These are phyloP conservation scores for Chromosphaera perkinsii DNA, from an alignment of 208 protist species.

Conservation along the genomic window DNA sequence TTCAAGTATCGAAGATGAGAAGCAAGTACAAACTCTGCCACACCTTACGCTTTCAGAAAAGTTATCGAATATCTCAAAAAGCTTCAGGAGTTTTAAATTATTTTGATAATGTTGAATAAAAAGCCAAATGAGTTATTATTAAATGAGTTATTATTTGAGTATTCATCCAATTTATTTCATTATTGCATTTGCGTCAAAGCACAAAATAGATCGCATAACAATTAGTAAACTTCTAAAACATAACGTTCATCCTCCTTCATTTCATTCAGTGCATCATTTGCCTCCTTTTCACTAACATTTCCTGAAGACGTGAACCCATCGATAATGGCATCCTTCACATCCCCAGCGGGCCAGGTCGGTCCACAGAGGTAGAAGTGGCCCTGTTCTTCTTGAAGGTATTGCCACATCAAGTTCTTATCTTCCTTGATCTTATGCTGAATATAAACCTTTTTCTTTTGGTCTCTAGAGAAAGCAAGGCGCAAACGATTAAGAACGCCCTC, in stretches of 20 bases:
- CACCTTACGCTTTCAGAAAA: too few relatives aligned
- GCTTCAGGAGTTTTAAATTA: too few relatives aligned
- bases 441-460: conserved; percentile 30
- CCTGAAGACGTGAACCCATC: conserved; percentile 12
- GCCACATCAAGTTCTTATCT: conserved; percentile 11
- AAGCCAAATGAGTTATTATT: too few relatives aligned
- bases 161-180: too few relatives aligned
- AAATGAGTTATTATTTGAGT: too few relatives aligned
- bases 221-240: conserved; percentile 47
- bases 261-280: conserved; percentile 19
- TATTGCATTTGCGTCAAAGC: too few relatives aligned
- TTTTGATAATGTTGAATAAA: too few relatives aligned
- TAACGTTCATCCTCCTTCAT: conserved; percentile 42
- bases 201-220: too few relatives aligned
- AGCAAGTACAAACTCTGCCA: too few relatives aligned
- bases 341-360: conserved; percentile 38
- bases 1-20: too few relatives aligned
- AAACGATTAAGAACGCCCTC: conserved; percentile 24
- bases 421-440: conserved; percentile 44
- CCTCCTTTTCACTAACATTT: neutral
- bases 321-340: conserved; percentile 32
- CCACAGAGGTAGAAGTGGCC: conserved; percentile 47
- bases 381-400: conserved; percentile 19
- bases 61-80: too few relatives aligned
- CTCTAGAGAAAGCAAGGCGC: conserved; percentile 34